Evolutionary conservation across 805 yeast species (phyloP).

Genomic region (Kodamaea hsintzibuensis): DNA sequence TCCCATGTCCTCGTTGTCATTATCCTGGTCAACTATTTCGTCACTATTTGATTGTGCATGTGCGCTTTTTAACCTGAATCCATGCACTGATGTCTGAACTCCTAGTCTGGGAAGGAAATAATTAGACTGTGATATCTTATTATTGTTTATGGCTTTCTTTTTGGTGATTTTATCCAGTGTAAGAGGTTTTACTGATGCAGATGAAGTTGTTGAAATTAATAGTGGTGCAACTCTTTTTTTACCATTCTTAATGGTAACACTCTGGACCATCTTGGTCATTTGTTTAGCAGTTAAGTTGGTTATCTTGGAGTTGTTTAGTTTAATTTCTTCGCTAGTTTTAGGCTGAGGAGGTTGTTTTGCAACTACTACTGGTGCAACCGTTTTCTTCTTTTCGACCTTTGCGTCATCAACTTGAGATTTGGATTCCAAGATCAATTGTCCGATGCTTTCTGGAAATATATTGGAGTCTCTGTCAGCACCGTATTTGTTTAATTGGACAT

Average conservation of each 20-base stretch:
- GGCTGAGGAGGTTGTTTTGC: not conserved
- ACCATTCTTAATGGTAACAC: constrained; percentile 69
- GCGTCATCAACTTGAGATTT: constrained; percentile 24
- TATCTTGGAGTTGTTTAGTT: not conserved
- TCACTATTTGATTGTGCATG: constrained; percentile 14
- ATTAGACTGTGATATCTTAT: constrained; percentile 46
- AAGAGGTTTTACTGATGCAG: constrained; percentile 13
- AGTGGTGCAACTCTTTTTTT: constrained; percentile 75
- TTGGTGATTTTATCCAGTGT: constrained; percentile 14
- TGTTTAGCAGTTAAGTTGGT: constrained; percentile 12
- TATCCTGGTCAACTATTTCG: constrained; percentile 37
- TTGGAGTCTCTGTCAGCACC: constrained; percentile 86
- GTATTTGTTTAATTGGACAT: constrained; percentile 70
- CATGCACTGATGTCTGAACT: constrained; percentile 62
- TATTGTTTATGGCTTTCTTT: constrained; percentile 23
- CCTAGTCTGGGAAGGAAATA: constrained; percentile 63
- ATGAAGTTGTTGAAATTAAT: constrained; percentile 50
- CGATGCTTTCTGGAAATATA: constrained; percentile 84
- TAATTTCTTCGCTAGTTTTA: not conserved
- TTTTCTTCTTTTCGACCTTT: not conserved
- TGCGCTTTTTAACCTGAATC: constrained; percentile 35
- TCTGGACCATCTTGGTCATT: constrained; percentile 30
- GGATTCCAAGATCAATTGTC: constrained; percentile 74
- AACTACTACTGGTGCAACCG: not conserved
- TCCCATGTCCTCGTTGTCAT: constrained; percentile 52